A percentile compares a stretch with the other conserved stretches of the same genome.
These are phyloP conservation scores for Backusella tarrabulga DNA, from an alignment of 192 early-diverging fungal species.

Conservation along the genomic window DNA sequence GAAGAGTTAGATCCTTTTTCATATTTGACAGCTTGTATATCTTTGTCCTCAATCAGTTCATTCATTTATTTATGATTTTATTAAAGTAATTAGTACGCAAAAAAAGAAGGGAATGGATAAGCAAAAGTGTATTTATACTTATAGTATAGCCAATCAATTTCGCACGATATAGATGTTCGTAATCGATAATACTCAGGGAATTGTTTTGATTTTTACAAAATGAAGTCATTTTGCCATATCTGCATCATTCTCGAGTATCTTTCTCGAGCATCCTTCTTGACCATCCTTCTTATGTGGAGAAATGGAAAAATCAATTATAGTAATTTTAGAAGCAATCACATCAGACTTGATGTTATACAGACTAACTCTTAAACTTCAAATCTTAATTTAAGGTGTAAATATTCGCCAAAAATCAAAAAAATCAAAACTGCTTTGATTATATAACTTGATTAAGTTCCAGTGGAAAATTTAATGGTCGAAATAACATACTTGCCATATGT, in stretches of 20 bases:
- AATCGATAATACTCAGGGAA: not conserved
- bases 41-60: not conserved
- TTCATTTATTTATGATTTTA: not conserved
- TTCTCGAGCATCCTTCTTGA: not conserved
- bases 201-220: not conserved
- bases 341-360: not conserved
- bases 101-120: not conserved
- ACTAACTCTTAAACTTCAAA: not conserved
- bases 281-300: not conserved
- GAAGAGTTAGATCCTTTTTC: not conserved
- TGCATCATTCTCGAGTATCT: not conserved
- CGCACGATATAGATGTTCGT: conserved; percentile 1
- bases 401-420: not conserved
- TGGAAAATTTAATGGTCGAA: not conserved
- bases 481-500: not conserved
- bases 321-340: not conserved
- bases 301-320: not conserved
- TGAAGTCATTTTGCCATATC: not conserved
- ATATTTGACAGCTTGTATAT: not conserved
- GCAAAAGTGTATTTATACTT: not conserved
- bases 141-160: not conserved
- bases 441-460: not conserved
- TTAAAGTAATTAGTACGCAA: not conserved
- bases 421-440: not conserved
- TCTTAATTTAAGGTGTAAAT: not conserved